Base-by-base conservation (phyloP, 1,284 basidiomycete species). In the Pseudozyma thailandica region DNA sequence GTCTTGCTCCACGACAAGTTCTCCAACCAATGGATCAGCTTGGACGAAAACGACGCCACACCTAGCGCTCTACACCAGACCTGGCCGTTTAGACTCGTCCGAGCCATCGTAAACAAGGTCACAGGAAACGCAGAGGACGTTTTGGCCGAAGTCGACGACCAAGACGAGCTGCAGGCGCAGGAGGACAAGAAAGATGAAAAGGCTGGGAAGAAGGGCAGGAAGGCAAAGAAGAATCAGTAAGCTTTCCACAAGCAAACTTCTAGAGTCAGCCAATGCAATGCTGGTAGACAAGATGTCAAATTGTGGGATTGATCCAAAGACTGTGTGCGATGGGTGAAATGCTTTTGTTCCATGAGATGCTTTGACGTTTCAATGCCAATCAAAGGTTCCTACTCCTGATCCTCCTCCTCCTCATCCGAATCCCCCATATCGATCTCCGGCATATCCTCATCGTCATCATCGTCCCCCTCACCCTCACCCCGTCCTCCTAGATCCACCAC, bases 371-470 rank as follows among this genome's bases (percentile, higher is more conserved):
- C n/a, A n/a, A 4, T 23, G 18, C 12, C 2, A 23, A 23, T 23
- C 20, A 23, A 30, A 20, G 6, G 30, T 21, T 44, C 20, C 4
- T 26, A 47, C 21, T 30, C 39, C 28, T 39, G 21, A 4, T 41
- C 50, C 6, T 44, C 54, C 3, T 72, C 58, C 1, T 68, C 74
- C 0, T 66, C 61, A n/a, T 72, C 74, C 37, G 74, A 74, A 7
- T 54, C 56, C 12, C 56, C 56, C 50, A 74, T 45, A n/a, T 77
- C 64, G 25, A 77, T 72, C 35, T 50, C 51, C 0, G 74, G 74
- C 69, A 77, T 65, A 12, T 60, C 74, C 41, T 77, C 74, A 20
- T 74, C 72, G 28, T 74, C 74, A 23, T 72, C 66, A 20, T 64
- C 62, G 9, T 58, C 73, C 20, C 42, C 47, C 13, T 53, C 55